phyloP scores from a whole-genome alignment of 768 basidiomycete genomes.

The Termitomyces titanicus region DNA sequence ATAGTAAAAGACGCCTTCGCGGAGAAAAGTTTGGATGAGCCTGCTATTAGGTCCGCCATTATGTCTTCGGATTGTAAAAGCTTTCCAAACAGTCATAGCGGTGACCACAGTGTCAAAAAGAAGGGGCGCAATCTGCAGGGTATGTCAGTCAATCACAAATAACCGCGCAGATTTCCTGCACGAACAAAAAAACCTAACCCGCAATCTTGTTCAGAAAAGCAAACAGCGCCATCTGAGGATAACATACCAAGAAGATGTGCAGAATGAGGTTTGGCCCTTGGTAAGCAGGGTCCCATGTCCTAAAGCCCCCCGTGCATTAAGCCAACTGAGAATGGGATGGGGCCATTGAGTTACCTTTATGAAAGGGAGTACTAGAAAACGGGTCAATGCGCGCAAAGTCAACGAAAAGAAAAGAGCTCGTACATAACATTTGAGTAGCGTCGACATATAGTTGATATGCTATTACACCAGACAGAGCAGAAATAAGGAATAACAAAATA shows the following conservation, averaged over 20 bases:
- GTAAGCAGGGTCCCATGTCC: conserved; percentile 70
- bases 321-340: neutral
- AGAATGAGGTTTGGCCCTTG: conserved; percentile 78
- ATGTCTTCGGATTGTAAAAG: conserved; percentile 69
- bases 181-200: conserved; percentile 54
- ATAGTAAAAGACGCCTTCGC: conserved; percentile 85
- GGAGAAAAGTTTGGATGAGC: conserved; percentile 80
- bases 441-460: conserved; percentile 82
- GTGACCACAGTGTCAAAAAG: conserved; percentile 80
- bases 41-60: conserved; percentile 75
- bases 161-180: conserved; percentile 10
- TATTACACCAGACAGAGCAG: conserved; percentile 67
- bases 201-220: neutral
- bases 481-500: conserved; percentile 59
- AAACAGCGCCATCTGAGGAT: neutral
- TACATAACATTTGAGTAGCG: conserved; percentile 73
- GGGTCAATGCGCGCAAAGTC: neutral
- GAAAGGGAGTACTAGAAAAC: conserved; percentile 55
- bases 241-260: conserved; percentile 72
- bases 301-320: conserved; percentile 14
- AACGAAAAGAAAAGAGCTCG: conserved; percentile 4
- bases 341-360: conserved; percentile 28
- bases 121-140: conserved; percentile 69
- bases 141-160: conserved; percentile 9
- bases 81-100: conserved; percentile 77